Evolutionary conservation across 352 stramenopile species (phyloP), one percentile per base, ranked within the genome.

Genomic region (Peronospora farinosa): DNA sequence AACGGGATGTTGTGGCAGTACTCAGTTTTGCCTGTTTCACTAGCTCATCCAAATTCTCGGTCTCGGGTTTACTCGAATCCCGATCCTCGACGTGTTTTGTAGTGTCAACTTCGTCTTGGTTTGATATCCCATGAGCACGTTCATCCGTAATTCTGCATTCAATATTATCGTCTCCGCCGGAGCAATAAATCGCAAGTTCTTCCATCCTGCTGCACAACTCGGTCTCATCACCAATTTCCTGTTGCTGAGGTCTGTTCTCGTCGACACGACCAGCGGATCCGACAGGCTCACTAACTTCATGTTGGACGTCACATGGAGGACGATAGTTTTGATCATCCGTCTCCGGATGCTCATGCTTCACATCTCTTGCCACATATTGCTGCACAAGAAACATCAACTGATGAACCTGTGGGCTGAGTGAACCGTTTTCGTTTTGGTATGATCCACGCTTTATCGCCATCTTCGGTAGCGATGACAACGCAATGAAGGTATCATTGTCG

Each of bases 301-400:
- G 38, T 11, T 60, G 53, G n/a, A 45, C 40, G 4, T 51, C 33
- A 32, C 27, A 19, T 16, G 27, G 23, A 25, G 33, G 19, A 15
- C 36, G 9, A 37, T 44, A 35, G n/a, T 38, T 41, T 9, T 57
- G 44, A 10, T 65, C 45, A 8, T 73, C 59, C 5, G 60, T 25
- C 44, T 75, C 68, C 1, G 59, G 51, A 42, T 60, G 33, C 42
- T 70, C 65, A 6, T 58, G 58, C 17, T 69, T 67, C 15, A 53
- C 39, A 27, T 44, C 27, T 56, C 52, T 56, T 47, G 35, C 48
- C 44, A 67, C 48, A 42, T 59, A 51, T 15, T 62, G 57, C 40
- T 64, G 58, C 1, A 76, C 52, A 11, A 71, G 40, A 36, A 60
- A 57, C 30, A 78, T 59, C 11, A 78, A 52, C 30, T 75, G 58